A percentile compares a stretch with the other conserved stretches of the same genome.
phyloP scores from a whole-genome alignment of 2,329 filamentous ascomycete species.

The Blastomyces parvus region DNA sequence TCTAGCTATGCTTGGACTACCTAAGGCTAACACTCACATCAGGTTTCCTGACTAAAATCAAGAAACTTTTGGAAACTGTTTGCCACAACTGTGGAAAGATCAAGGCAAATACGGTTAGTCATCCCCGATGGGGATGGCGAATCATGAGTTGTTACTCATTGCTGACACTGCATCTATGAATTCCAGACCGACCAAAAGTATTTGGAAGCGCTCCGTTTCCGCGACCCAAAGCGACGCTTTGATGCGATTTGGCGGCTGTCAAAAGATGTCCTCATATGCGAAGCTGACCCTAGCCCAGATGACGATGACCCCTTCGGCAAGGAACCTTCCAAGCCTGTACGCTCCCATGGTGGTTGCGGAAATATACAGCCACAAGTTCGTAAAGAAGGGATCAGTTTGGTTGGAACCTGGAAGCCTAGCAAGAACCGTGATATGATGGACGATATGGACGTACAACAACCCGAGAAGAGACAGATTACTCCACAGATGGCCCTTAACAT shows the following conservation, averaged over 20 bases:
- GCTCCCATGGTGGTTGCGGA: slow-evolving; percentile 80
- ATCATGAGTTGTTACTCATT: slow-evolving; percentile 41
- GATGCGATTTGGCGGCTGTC: slow-evolving; percentile 85
- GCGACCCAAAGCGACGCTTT: slow-evolving; percentile 92
- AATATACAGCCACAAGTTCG: slow-evolving; percentile 83
- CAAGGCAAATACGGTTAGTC: slow-evolving; percentile 94
- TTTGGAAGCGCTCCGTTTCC: slow-evolving; percentile 65
- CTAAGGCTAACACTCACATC: slow-evolving; percentile 29
- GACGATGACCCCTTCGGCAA: slow-evolving; percentile 61
- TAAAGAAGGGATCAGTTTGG: slow-evolving; percentile 74
- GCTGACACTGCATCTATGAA: slow-evolving; percentile 33
- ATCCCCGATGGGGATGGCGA: slow-evolving; percentile 49
- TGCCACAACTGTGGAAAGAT: slow-evolving; percentile 99
- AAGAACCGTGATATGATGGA: slow-evolving; percentile 67
- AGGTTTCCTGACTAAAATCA: slow-evolving; percentile 98
- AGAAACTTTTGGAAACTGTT: slow-evolving; percentile 97
- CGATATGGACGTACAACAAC: slow-evolving; percentile 49
- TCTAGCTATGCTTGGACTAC: slow-evolving; percentile 6
- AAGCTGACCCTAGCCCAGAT: slow-evolving; percentile 61
- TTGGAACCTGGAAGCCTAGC: slow-evolving; percentile 60
- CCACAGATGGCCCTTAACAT: slow-evolving; percentile 78
- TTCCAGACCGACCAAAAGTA: slow-evolving; percentile 75
- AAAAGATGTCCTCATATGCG: slow-evolving; percentile 78
- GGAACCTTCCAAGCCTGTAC: slow-evolving; percentile 45
- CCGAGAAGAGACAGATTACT: slow-evolving; percentile 73